Evolutionary conservation across 2,329 filamentous ascomycete genomes (phyloP), one percentile per base, ranked within the genome.

Genomic region (Cercospora citrullina): DNA sequence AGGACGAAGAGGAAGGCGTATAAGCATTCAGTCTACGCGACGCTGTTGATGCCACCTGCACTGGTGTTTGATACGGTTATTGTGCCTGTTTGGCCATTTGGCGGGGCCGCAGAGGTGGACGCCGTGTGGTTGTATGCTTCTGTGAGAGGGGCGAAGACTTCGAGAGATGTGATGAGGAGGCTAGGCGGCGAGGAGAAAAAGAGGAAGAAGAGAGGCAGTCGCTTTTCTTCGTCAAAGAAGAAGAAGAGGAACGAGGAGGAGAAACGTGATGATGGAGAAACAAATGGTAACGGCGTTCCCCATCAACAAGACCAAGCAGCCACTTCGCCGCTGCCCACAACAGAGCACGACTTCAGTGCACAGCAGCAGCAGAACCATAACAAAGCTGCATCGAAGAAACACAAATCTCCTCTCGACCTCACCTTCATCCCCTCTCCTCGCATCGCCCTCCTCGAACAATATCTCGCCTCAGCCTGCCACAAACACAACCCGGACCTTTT

Each of bases 61-160:
- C 72, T 74, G 18, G 75, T 75, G 18, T 75, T 80, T 21, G 76
- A 79, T 57, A 71, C 80, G 30, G 71, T 80, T 23, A 75, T 75
- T 1, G 76, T 74, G 2, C 72, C 80, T 18, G 60, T 81, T 31
- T 76, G 80, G 72, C 79, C 80, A 4, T 79, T 81, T 51, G 79
- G 79, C 28, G 79, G 79, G 5, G 69, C 79, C 2, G 71, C 76
- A 26, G 77, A 80, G 62, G 74, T 80, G 16, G 77, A 80, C 23
- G 72, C 72, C 3, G 78, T 79, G 4, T 80, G 78, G 78, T 30
- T 68, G 23, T 79, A 79, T 68, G 74, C 77, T 70, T 83, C 81
- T 78, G 84, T 83, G 81, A 77, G 79, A 7, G 81, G 81, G 16
- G 80, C 81, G 9, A 79, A 81, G 67, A 80, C 79, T 1, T 79